phyloP scores from a whole-genome alignment of 805 yeast species.

The Pichia scutulata region DNA sequence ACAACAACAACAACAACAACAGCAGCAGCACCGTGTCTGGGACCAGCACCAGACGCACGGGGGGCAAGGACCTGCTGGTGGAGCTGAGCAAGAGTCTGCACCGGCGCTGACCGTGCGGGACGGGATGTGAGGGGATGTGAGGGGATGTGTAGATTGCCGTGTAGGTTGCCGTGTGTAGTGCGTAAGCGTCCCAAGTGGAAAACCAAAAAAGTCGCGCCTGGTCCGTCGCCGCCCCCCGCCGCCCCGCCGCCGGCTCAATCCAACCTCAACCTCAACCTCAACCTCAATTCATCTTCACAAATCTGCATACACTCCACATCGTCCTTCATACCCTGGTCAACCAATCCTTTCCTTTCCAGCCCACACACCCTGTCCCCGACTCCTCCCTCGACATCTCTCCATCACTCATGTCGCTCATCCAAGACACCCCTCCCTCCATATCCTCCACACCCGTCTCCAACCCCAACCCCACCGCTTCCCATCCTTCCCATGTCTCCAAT shows the following conservation, averaged over 20 bases:
- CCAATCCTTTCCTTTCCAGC: neutral
- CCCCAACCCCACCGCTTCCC: neutral
- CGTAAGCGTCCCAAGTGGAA: no score
- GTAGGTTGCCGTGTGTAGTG: no score
- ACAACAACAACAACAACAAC: neutral
- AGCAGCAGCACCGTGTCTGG: neutral
- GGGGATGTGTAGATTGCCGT: no score
- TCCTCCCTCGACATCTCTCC: neutral
- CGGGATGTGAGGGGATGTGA: no score
- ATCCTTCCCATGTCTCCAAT: neutral
- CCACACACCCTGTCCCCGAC: neutral
- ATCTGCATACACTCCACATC: no score
- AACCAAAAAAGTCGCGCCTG: neutral
- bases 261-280: neutral
- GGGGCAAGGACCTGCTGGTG: constrained; percentile 1
- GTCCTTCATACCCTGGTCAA: no score
- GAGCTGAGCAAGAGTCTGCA: constrained; percentile 1
- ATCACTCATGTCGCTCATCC: neutral
- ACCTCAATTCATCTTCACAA: neutral
- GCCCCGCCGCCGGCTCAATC: neutral
- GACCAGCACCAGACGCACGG: neutral
- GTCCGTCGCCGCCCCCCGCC: neutral
- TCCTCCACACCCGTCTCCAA: neutral
- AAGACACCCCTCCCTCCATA: neutral
- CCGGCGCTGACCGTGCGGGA: no score